These are phyloP conservation scores for Nicotiana noctiflora DNA, from an alignment of 257 asterid species.

Conservation along the genomic window DNA sequence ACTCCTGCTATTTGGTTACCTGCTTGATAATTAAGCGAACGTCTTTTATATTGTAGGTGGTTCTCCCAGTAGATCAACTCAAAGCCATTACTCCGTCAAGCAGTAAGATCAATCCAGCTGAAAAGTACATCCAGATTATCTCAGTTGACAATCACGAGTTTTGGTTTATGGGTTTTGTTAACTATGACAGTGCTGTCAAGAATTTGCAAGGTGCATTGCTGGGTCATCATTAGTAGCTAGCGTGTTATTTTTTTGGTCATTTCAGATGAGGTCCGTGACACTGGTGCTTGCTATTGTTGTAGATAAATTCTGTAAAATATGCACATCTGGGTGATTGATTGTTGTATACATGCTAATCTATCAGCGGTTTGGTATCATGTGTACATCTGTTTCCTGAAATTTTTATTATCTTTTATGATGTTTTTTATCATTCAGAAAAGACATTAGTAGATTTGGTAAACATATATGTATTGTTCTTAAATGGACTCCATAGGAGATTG, in stretches of 20 bases:
- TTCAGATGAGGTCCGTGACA: neutral
- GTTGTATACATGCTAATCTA: neutral
- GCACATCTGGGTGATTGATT: neutral
- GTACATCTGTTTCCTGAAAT: neutral
- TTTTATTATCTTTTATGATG: neutral
- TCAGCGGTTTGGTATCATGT: neutral
- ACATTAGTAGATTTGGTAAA: neutral
- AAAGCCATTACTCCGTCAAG: slow-evolving; percentile 69
- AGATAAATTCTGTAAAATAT: neutral
- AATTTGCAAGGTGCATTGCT: slow-evolving; percentile 46
- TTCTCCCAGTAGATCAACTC: slow-evolving; percentile 65
- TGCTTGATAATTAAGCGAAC: neutral
- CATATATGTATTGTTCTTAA: neutral
- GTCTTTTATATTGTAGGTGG: slow-evolving; percentile 38
- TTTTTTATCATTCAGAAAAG: neutral
- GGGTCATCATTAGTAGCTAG: slow-evolving; percentile 18
- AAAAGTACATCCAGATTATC: slow-evolving; percentile 79
- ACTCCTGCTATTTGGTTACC: neutral
- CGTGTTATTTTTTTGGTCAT: neutral
- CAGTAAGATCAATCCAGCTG: slow-evolving; percentile 63
- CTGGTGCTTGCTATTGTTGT: neutral
- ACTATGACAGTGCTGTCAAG: slow-evolving; percentile 75
- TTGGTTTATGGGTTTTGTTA: slow-evolving; percentile 94
- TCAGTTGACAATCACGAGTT: slow-evolving; percentile 85
- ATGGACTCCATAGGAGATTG: neutral